These are phyloP conservation scores for Funneliformis geosporum DNA, from an alignment of 192 early-diverging fungal genomes.

Conservation along the genomic window DNA sequence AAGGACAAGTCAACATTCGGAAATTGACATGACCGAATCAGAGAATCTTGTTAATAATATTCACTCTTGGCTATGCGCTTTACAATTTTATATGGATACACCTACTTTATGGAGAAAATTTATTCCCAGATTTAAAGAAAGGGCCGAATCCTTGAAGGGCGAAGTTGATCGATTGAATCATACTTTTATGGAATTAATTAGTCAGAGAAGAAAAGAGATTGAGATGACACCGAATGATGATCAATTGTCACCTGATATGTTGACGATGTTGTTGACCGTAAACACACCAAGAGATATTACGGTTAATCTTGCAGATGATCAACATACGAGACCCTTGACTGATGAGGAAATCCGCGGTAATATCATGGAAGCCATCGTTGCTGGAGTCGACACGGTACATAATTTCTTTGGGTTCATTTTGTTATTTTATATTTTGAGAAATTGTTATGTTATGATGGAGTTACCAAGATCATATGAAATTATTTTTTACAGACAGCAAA, in stretches of 20 bases:
- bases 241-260: background rate
- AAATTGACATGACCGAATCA: background rate
- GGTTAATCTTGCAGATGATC: background rate
- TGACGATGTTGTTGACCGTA: slow-evolving; percentile 23
- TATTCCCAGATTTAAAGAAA: background rate
- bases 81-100: slow-evolving; percentile 22
- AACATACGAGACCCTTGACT: background rate
- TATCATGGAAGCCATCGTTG: slow-evolving; percentile 13
- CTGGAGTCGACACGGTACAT: slow-evolving; percentile 25
- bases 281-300: slow-evolving; percentile 26
- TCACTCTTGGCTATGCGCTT: background rate
- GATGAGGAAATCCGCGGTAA: slow-evolving; percentile 22
- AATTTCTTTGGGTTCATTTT: background rate
- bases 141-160: background rate
- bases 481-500: slow-evolving; percentile 7
- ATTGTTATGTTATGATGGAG: background rate
- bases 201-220: slow-evolving; percentile 19
- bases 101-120: slow-evolving; percentile 1
- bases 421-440: background rate
- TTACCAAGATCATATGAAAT: background rate
- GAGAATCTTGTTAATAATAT: slow-evolving; percentile 20
- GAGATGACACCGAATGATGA: background rate
- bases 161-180: background rate
- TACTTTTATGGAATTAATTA: background rate
- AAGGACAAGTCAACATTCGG: background rate